Percentiles rank a stretch among this genome's conserved stretches.
These are phyloP conservation scores for Trichosporon faecale DNA, from an alignment of 1,284 basidiomycete species.

Conservation along the genomic window DNA sequence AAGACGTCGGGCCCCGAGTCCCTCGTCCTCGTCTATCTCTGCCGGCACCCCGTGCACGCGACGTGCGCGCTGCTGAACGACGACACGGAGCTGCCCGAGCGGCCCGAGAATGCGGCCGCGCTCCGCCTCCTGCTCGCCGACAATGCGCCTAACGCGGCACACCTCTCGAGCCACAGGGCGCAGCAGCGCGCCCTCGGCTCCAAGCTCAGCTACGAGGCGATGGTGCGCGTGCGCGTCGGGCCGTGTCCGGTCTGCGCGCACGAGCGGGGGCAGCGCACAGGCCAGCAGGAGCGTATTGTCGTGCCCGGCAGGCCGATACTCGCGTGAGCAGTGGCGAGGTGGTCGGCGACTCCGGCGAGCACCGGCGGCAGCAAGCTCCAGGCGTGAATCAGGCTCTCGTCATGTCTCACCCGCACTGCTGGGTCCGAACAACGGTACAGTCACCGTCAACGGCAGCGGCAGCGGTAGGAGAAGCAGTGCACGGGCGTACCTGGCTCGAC, in stretches of 20 bases:
- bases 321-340: background rate
- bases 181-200: conserved; percentile 37
- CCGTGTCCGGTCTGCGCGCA: conserved; percentile 69
- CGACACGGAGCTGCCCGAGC: conserved; percentile 43
- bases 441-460: no score
- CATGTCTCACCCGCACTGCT: background rate
- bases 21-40: conserved; percentile 67
- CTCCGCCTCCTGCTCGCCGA: conserved; percentile 63
- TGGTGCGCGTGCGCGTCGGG: conserved; percentile 64
- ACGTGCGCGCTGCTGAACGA: conserved; percentile 55
- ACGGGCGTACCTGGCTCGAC: no score
- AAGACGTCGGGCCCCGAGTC: conserved; percentile 17
- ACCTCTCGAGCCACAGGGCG: conserved; percentile 35
- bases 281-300: conserved; percentile 12
- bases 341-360: no score
- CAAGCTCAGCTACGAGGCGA: conserved; percentile 59
- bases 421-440: background rate
- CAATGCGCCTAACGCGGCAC: conserved; percentile 28
- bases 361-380: no score
- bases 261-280: conserved; percentile 11
- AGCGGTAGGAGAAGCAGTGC: no score
- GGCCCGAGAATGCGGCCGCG: conserved; percentile 48
- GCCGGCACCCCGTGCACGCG: conserved; percentile 80
- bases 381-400: background rate
- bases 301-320: background rate